These are phyloP conservation scores for Diaporthe batatas DNA, from an alignment of 2,329 filamentous ascomycete species.

Conservation along the genomic window DNA sequence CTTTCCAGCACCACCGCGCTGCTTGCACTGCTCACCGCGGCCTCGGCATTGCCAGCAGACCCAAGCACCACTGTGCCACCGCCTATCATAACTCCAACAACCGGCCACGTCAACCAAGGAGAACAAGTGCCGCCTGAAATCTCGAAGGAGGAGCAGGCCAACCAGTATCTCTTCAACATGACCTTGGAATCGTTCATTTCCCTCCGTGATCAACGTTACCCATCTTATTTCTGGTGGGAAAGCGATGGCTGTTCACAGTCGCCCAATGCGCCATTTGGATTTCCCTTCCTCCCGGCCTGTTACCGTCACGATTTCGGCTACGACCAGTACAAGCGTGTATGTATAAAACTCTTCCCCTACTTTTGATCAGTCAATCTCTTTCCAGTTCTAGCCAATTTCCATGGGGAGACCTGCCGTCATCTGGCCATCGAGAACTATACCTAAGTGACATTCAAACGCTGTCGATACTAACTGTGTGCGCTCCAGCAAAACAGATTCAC, in stretches of 20 bases:
- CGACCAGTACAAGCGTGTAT: conserved; percentile 2
- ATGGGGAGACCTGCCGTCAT: too few species aligned
- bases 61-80: not conserved
- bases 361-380: not conserved
- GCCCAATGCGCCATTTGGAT: not conserved
- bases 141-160: not conserved
- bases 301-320: conserved; percentile 25
- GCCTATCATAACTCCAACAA: not conserved
- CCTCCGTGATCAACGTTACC: not conserved
- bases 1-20: not conserved
- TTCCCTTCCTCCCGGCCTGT: conserved; percentile 10
- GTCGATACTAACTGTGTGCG: not conserved
- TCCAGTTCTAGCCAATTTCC: too few species aligned
- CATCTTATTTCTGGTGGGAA: conserved; percentile 17
- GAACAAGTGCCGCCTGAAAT: not conserved
- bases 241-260: conserved; percentile 18
- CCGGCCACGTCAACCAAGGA: conserved; percentile 1
- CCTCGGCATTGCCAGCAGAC: not conserved
- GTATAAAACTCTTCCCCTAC: not conserved
- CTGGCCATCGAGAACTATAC: not conserved
- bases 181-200: conserved; percentile 1
- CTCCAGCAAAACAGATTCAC: conserved; percentile 4
- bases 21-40: not conserved
- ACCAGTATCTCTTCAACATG: conserved; percentile 8
- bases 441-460: too few species aligned